A percentile compares a stretch with the other conserved stretches of the same genome.
Evolutionary conservation across 345 rosid genomes (phyloP).

Genomic region (Salix purpurea): DNA sequence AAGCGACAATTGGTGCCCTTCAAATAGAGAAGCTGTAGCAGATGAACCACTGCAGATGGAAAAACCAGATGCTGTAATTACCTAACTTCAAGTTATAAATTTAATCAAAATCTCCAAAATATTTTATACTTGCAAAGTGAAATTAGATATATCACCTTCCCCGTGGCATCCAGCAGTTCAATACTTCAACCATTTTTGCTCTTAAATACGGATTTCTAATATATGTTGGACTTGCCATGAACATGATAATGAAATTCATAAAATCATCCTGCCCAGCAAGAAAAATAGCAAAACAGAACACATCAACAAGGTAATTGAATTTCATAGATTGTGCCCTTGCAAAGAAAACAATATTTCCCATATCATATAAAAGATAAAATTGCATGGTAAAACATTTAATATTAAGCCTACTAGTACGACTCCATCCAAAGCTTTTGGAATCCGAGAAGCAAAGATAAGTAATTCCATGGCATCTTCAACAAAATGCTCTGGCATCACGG

Average conservation of each 20-base stretch:
- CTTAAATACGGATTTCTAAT: slow-evolving; percentile 93
- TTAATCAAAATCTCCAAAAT: background rate
- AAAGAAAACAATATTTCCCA: background rate
- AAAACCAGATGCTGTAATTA: slow-evolving; percentile 7
- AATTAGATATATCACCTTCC: slow-evolving; percentile 48
- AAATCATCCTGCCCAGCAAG: slow-evolving; percentile 77
- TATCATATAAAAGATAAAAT: background rate
- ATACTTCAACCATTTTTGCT: slow-evolving; percentile 98
- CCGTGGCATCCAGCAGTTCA: slow-evolving; percentile 99
- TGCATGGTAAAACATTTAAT: slow-evolving; percentile 8
- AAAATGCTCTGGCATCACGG: slow-evolving; percentile 98
- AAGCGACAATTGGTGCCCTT: slow-evolving; percentile 89
- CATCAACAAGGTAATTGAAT: background rate
- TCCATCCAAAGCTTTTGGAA: slow-evolving; percentile 90
- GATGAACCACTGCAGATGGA: slow-evolving; percentile 67
- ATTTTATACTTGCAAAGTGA: background rate
- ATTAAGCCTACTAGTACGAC: slow-evolving; percentile 54
- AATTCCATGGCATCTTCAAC: slow-evolving; percentile 98
- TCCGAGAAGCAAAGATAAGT: slow-evolving; percentile 84
- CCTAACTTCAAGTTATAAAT: slow-evolving; percentile 1
- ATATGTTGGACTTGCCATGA: slow-evolving; percentile 87
- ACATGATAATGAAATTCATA: slow-evolving; percentile 97
- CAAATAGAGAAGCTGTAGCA: slow-evolving; percentile 74
- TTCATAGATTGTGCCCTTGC: background rate
- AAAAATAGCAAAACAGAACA: background rate